Percentiles rank a stretch among this genome's conserved stretches.
Evolutionary conservation across 257 asterid genomes (phyloP).

Genomic region (Cordia subcordata): DNA sequence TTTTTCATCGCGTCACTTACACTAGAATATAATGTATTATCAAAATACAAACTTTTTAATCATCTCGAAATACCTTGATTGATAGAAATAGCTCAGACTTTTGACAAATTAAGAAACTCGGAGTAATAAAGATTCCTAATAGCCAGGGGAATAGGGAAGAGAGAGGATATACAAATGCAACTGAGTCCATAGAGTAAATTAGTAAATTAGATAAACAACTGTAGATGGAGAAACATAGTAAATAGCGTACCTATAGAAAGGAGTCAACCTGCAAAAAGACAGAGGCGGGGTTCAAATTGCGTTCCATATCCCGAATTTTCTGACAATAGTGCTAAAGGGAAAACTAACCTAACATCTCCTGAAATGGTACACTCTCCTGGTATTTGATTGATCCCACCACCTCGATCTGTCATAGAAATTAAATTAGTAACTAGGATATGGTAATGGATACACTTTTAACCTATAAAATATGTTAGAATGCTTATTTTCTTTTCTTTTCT

Average conservation of each 20-base stretch:
- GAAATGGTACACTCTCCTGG: constrained; percentile 85
- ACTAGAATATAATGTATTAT: constrained; percentile 34
- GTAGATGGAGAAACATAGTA: neutral
- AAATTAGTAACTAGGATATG: constrained; percentile 14
- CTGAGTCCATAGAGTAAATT: neutral
- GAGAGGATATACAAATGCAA: neutral
- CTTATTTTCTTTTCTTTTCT: no score
- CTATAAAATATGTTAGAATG: no score
- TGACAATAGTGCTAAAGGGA: constrained; percentile 3
- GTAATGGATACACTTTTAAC: neutral
- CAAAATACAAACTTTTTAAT: neutral
- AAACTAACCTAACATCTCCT: constrained; percentile 84
- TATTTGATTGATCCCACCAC: constrained; percentile 97
- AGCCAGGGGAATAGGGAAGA: neutral
- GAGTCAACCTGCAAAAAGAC: constrained; percentile 77
- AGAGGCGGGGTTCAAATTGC: constrained; percentile 24
- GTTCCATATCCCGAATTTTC: constrained; percentile 7
- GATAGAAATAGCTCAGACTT: neutral
- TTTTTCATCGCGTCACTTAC: constrained; percentile 68
- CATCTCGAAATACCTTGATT: constrained; percentile 1
- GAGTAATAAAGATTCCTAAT: neutral
- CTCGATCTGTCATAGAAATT: constrained; percentile 64
- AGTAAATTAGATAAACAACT: no score
- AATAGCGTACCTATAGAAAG: constrained; percentile 64
- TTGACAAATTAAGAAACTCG: neutral